Percentiles rank a stretch among this genome's conserved stretches.
Evolutionary conservation across 495 filamentous ascomycete species (phyloP).

Genomic region (Neurospora cerealis): DNA sequence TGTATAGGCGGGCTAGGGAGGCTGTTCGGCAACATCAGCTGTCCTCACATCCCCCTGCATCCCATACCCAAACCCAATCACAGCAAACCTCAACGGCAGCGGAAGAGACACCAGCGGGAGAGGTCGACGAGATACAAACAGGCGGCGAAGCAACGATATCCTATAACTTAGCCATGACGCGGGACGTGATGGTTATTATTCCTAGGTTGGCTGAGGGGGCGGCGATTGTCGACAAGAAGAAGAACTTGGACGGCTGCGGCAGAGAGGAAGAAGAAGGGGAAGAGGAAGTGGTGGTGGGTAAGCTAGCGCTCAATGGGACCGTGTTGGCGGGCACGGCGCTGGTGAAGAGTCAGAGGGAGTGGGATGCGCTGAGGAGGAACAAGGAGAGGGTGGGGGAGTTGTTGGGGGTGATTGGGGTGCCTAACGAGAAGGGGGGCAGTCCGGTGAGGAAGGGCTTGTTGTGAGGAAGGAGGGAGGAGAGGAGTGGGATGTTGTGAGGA

Average conservation of each 20-base stretch:
- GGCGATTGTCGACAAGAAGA: conserved; percentile 9
- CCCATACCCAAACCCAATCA: too few species aligned
- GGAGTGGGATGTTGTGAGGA: too few species aligned
- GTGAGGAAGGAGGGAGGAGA: background rate
- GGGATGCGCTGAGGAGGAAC: conserved; percentile 48
- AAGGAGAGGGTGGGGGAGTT: conserved; percentile 42
- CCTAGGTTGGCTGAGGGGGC: conserved; percentile 46
- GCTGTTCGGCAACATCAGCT: background rate
- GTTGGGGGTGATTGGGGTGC: conserved; percentile 51
- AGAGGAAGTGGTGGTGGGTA: conserved; percentile 40
- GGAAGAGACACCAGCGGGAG: background rate
- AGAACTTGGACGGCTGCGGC: background rate
- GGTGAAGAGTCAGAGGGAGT: conserved; percentile 65
- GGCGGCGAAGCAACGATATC: conserved; percentile 50
- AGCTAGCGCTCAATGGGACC: conserved; percentile 65
- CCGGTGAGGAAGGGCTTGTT: background rate
- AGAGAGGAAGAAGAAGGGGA: background rate
- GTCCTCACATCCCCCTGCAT: background rate
- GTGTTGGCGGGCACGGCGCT: conserved; percentile 71
- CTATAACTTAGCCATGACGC: conserved; percentile 75
- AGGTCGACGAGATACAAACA: background rate
- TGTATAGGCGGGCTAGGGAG: conserved; percentile 46
- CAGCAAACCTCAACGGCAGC: background rate
- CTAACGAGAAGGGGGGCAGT: conserved; percentile 6
- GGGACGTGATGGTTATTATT: conserved; percentile 54